Evolutionary conservation across 2,329 filamentous ascomycete species (phyloP).

Genomic region (Ophiocordyceps unilateralis): DNA sequence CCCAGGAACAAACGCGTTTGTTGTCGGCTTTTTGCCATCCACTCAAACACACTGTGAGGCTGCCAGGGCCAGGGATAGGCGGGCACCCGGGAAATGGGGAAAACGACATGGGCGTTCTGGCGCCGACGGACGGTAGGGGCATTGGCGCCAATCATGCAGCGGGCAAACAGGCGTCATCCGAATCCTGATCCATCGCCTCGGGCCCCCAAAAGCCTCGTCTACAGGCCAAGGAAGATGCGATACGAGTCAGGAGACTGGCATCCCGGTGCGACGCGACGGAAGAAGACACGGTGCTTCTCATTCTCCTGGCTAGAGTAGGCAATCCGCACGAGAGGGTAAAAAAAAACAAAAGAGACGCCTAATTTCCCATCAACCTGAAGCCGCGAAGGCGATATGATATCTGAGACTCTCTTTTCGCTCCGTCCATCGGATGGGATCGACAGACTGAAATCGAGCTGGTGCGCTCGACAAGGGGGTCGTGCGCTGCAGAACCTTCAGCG

Average conservation of each 20-base stretch:
- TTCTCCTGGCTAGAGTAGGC: neutral
- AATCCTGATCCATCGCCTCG: neutral
- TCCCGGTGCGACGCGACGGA: too few species aligned
- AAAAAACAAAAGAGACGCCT: neutral
- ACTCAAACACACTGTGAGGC: neutral
- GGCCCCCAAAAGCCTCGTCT: neutral
- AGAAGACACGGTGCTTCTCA: neutral
- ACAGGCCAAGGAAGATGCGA: neutral
- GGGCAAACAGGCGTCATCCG: neutral
- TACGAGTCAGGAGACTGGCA: too few species aligned
- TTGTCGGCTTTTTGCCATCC: too few species aligned
- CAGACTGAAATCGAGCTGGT: neutral
- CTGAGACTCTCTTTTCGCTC: neutral
- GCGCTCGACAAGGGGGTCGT: neutral
- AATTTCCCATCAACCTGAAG: too few species aligned
- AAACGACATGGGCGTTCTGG: neutral
- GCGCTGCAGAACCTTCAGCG: neutral
- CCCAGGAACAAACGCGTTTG: too few species aligned
- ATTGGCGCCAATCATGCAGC: neutral
- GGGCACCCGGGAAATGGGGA: neutral
- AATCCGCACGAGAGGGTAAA: neutral
- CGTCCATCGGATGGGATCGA: neutral
- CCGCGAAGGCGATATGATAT: too few species aligned
- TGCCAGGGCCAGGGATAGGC: neutral
- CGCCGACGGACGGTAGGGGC: too few species aligned